Evolutionary conservation across 2,329 filamentous ascomycete species (phyloP).

Genomic region (Nemania sp.): DNA sequence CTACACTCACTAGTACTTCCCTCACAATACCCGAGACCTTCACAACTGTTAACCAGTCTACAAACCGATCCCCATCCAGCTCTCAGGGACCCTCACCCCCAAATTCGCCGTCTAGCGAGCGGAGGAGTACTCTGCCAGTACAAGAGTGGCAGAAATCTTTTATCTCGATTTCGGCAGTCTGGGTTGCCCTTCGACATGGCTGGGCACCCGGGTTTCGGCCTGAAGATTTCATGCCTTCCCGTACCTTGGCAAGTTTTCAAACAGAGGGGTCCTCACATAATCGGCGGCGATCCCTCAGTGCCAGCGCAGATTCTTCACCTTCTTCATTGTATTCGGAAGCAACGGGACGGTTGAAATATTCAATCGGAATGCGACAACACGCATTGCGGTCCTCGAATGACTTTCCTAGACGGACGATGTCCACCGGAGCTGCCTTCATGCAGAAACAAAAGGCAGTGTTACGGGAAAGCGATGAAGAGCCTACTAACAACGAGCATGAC

Average conservation of each 20-base stretch:
- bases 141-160: constrained; percentile 60
- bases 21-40: constrained; percentile 79
- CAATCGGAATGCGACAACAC: constrained; percentile 30
- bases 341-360: constrained; percentile 36
- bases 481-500: constrained; percentile 24
- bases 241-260: constrained; percentile 27
- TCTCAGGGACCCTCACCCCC: constrained; percentile 49
- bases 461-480: constrained; percentile 34
- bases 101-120: constrained; percentile 35
- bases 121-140: constrained; percentile 54
- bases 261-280: constrained; percentile 19
- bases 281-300: constrained; percentile 43
- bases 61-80: constrained; percentile 61
- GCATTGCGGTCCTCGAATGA: constrained; percentile 37
- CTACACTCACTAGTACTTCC: constrained; percentile 70
- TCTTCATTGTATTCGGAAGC: constrained; percentile 30
- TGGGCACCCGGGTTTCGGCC: constrained; percentile 56
- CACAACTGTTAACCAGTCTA: constrained; percentile 65
- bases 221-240: constrained; percentile 43
- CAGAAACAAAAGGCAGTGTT: constrained; percentile 52
- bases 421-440: constrained; percentile 62
- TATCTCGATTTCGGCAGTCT: constrained; percentile 65
- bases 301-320: constrained; percentile 36
- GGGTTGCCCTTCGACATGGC: constrained; percentile 62
- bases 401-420: constrained; percentile 58